phyloP scores from a whole-genome alignment of 2,329 filamentous ascomycete genomes.

The Neophaeococcomyces aloes region DNA sequence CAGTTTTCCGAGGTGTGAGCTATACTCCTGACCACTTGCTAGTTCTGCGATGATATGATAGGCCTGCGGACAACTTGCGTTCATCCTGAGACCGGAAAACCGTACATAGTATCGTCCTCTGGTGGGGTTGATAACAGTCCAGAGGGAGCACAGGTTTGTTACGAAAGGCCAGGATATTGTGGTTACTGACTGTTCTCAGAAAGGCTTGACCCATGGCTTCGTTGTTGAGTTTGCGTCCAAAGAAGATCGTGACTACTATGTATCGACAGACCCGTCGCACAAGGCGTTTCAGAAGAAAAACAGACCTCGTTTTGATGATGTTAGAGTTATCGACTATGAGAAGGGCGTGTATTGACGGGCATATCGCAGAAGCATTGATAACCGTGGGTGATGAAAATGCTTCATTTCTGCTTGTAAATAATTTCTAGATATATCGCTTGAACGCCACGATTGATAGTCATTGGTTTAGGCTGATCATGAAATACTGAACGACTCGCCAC shows the following conservation, averaged over 20 bases:
- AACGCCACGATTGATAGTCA: slow-evolving; percentile 6
- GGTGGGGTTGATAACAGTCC: slow-evolving; percentile 54
- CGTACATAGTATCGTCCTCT: slow-evolving; percentile 49
- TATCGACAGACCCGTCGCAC: slow-evolving; percentile 55
- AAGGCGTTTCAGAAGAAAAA: slow-evolving; percentile 47
- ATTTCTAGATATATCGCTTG: slow-evolving; percentile 5
- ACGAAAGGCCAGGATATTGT: not conserved
- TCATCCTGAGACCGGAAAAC: slow-evolving; percentile 46
- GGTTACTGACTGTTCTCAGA: slow-evolving; percentile 29
- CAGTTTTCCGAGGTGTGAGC: not conserved
- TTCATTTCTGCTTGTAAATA: not conserved
- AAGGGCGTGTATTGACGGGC: slow-evolving; percentile 40
- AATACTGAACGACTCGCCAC: slow-evolving; percentile 92
- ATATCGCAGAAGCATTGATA: not conserved
- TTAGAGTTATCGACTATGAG: slow-evolving; percentile 51
- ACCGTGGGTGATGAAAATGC: not conserved
- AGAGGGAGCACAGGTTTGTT: slow-evolving; percentile 48
- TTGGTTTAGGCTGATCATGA: slow-evolving; percentile 20
- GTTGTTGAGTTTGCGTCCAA: slow-evolving; percentile 54
- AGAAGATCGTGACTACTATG: slow-evolving; percentile 59
- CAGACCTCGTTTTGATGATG: slow-evolving; percentile 34
- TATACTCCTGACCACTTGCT: not conserved
- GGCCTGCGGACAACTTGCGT: slow-evolving; percentile 48
- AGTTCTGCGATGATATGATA: slow-evolving; percentile 50
- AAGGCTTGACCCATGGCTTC: slow-evolving; percentile 58